Evolutionary conservation across 2,329 filamentous ascomycete species (phyloP).

Genomic region (Pestalotiopsis sp.): DNA sequence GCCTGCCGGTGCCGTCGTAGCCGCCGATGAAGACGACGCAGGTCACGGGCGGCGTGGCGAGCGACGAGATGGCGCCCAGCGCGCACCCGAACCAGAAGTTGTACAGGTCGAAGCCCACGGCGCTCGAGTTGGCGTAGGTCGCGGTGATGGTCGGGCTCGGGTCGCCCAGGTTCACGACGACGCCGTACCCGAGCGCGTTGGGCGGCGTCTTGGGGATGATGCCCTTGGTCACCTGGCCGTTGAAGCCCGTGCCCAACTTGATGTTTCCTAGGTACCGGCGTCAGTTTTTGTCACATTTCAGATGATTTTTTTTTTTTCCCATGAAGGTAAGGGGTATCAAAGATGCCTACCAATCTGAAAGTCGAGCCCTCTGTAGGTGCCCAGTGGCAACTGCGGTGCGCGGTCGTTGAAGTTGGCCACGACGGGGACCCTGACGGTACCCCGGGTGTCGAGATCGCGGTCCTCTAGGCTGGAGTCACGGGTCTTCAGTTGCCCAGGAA

Average conservation of each 20-base stretch:
- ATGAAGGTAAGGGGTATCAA: no score
- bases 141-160: neutral
- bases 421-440: neutral
- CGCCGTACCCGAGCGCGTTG: neutral
- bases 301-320: no score
- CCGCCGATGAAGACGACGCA: neutral
- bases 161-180: neutral
- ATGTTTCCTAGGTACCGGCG: neutral
- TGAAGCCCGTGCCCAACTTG: neutral
- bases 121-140: neutral
- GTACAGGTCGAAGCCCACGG: neutral
- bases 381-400: neutral
- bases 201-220: neutral
- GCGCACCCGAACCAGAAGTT: neutral
- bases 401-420: neutral
- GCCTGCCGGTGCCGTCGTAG: neutral
- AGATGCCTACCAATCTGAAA: neutral
- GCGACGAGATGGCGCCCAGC: neutral
- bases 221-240: neutral
- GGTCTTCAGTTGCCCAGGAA: neutral
- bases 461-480: neutral
- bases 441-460: neutral
- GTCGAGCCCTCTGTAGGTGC: neutral
- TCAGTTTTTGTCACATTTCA: neutral
- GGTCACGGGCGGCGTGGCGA: neutral